phyloP scores from a whole-genome alignment of 2,329 filamentous ascomycete species.

The Bisporella sp. region DNA sequence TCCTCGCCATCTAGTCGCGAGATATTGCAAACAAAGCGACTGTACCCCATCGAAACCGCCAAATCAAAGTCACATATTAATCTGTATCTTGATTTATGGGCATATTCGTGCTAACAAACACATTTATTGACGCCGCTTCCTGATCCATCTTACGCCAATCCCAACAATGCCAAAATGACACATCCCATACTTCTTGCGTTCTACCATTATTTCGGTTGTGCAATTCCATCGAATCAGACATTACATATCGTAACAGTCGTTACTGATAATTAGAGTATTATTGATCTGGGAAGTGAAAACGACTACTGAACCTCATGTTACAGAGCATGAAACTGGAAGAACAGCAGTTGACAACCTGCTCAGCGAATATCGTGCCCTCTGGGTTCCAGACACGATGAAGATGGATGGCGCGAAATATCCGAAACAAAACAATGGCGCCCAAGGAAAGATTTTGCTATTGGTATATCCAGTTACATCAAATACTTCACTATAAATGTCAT shows the following conservation, averaged over 20 bases:
- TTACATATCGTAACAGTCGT: constrained; percentile 47
- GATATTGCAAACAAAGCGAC: constrained; percentile 46
- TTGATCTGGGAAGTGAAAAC: constrained; percentile 65
- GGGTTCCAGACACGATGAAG: constrained; percentile 60
- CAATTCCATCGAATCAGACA: constrained; percentile 60
- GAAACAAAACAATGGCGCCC: constrained; percentile 38
- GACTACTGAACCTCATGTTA: constrained; percentile 72
- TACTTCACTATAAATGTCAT: constrained; percentile 58
- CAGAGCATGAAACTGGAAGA: constrained; percentile 46
- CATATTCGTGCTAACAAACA: constrained; percentile 50
- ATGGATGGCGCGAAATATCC: constrained; percentile 55
- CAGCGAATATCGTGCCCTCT: constrained; percentile 60
- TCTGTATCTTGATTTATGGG: constrained; percentile 62
- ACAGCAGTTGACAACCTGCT: constrained; percentile 60
- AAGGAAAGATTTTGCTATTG: constrained; percentile 55
- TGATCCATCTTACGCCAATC: constrained; percentile 33
- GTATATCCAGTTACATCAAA: constrained; percentile 65
- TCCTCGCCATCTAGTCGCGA: constrained; percentile 47
- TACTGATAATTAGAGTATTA: constrained; percentile 36
- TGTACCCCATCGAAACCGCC: constrained; percentile 37
- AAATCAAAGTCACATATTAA: constrained; percentile 46
- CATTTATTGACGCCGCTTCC: constrained; percentile 59
- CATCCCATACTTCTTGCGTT: constrained; percentile 67
- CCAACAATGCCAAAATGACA: constrained; percentile 44
- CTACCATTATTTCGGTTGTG: constrained; percentile 75